phyloP scores from a whole-genome alignment of 1,139 yeast species.

The Wickerhamiella infanticola region DNA sequence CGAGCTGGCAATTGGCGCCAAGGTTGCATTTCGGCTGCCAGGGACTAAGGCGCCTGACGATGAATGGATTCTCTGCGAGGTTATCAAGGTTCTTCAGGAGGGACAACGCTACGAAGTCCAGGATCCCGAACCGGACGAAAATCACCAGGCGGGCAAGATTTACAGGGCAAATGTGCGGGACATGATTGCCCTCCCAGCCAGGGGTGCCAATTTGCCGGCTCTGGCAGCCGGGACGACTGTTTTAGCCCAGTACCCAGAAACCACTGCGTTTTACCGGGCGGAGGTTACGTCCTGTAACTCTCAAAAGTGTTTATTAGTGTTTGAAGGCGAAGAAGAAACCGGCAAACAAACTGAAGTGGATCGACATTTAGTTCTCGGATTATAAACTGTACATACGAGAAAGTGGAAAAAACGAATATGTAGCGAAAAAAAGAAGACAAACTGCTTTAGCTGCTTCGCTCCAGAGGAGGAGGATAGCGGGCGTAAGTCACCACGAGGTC shows the following conservation, averaged over 20 bases:
- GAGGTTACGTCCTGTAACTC: slow-evolving; percentile 60
- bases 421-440: too few species aligned
- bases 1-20: slow-evolving; percentile 41
- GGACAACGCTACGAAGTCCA: slow-evolving; percentile 64
- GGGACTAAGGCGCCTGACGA: slow-evolving; percentile 46
- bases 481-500: slow-evolving; percentile 50
- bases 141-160: slow-evolving; percentile 75
- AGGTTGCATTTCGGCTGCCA: slow-evolving; percentile 70
- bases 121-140: slow-evolving; percentile 96
- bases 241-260: slow-evolving; percentile 90
- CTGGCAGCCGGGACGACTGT: slow-evolving; percentile 72
- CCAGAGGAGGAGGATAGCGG: slow-evolving; percentile 10
- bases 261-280: slow-evolving; percentile 93
- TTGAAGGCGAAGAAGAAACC: slow-evolving; percentile 92
- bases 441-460: background rate
- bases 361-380: slow-evolving; percentile 55
- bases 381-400: background rate
- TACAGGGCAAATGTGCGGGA: slow-evolving; percentile 76
- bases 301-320: slow-evolving; percentile 61
- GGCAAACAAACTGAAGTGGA: slow-evolving; percentile 92
- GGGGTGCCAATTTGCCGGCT: slow-evolving; percentile 31
- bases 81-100: slow-evolving; percentile 59
- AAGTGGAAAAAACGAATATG: background rate
- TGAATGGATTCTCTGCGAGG: slow-evolving; percentile 97
- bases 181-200: slow-evolving; percentile 54